These are phyloP conservation scores for Globisporangium nodosum DNA, from an alignment of 352 stramenopile species.

Conservation along the genomic window DNA sequence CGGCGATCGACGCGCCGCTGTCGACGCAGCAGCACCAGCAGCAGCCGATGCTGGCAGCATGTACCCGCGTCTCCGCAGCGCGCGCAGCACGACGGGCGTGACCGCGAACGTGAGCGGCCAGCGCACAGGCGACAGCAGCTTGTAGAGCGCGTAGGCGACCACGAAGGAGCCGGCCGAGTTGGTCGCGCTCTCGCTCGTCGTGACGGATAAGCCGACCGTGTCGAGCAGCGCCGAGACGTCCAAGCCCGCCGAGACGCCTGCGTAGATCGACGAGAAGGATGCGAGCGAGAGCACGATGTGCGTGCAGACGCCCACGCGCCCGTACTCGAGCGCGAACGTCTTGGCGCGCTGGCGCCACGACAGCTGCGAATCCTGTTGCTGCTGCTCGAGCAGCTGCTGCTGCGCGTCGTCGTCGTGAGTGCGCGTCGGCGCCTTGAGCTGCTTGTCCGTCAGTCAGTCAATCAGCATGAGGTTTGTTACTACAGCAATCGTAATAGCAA, in stretches of 20 bases:
- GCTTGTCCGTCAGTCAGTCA: no score
- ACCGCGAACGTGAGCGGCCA: conserved; percentile 81
- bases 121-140: conserved; percentile 62
- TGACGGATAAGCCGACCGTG: conserved; percentile 33
- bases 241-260: conserved; percentile 57
- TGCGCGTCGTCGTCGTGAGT: not conserved
- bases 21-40: not conserved
- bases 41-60: conserved; percentile 37
- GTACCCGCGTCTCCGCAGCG: conserved; percentile 63
- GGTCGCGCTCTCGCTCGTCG: conserved; percentile 34
- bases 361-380: conserved; percentile 14
- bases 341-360: conserved; percentile 71
- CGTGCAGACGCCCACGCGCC: conserved; percentile 67
- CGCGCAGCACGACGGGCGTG: conserved; percentile 68
- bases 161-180: conserved; percentile 70
- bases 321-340: conserved; percentile 80
- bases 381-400: conserved; percentile 1
- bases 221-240: conserved; percentile 56
- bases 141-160: conserved; percentile 83
- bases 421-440: not conserved
- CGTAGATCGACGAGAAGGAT: conserved; percentile 76
- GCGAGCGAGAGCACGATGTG: conserved; percentile 70
- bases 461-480: no score
- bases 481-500: no score
- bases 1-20: conserved; percentile 4